phyloP scores from a whole-genome alignment of 306 rosid species.

The Parietaria judaica region DNA sequence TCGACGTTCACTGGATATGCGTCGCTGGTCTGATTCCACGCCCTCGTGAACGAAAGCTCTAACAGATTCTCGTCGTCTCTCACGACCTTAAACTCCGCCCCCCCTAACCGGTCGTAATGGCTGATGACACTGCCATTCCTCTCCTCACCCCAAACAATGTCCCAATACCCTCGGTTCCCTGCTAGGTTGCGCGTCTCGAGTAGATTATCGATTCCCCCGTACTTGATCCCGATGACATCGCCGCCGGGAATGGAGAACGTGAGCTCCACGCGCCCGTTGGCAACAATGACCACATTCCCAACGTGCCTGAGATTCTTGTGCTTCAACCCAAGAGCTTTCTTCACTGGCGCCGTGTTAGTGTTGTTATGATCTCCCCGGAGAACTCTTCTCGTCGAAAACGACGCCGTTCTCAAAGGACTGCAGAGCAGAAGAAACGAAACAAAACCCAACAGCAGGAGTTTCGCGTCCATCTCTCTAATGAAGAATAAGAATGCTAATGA shows the following conservation, averaged over 20 bases:
- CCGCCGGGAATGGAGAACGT: conserved; percentile 50
- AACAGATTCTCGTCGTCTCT: conserved; percentile 22
- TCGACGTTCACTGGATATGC: conserved; percentile 49
- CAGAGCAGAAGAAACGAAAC: not conserved
- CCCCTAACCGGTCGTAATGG: conserved; percentile 31
- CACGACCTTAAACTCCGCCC: conserved; percentile 27
- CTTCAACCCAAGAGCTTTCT: not conserved
- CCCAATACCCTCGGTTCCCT: conserved; percentile 63
- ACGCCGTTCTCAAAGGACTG: not conserved
- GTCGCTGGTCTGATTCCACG: conserved; percentile 30
- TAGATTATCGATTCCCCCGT: conserved; percentile 35
- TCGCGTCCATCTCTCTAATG: not conserved
- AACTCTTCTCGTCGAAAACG: too few species aligned
- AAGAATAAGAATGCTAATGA: too few species aligned
- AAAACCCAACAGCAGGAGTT: not conserved
- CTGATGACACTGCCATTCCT: not conserved
- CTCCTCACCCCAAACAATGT: conserved; percentile 48
- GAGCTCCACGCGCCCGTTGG: conserved; percentile 48
- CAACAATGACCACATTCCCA: conserved; percentile 36
- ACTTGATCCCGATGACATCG: conserved; percentile 37
- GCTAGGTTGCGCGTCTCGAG: conserved; percentile 21
- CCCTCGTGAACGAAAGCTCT: conserved; percentile 59
- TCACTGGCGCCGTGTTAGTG: not conserved
- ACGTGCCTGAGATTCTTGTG: not conserved
- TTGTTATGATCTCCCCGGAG: not conserved